Base-by-base conservation (phyloP, 495 filamentous ascomycete species). In the Hypoxylon perforatum region DNA sequence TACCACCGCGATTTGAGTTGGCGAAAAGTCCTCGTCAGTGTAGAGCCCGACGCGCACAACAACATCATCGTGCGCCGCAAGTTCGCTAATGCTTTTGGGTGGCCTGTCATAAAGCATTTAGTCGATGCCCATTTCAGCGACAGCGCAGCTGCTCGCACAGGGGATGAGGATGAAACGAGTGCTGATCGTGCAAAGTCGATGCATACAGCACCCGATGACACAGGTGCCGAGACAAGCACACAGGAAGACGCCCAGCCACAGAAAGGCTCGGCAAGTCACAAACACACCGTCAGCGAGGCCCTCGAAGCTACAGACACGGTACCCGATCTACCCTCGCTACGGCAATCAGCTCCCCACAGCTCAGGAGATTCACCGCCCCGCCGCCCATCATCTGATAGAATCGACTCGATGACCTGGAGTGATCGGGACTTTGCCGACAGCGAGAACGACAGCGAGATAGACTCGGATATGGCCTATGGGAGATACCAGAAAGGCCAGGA, bases 31-130 rank as follows among this genome's bases (percentile, higher is more conserved):
- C 86, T 99, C 9, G 95, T 98, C 18, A 87, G 94, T 42, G 83
- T 99, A 8, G 95, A 99, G 73, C 95, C 95, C 0, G 95, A 99
- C 81, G 95, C 95, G 2, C 95, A 99, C 76, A 99, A 99, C 77
- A 99, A 99, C 74, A 94, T 99, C 58, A 90, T 97, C 60, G 95
- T 99, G 17, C 90, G 95, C 22, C 88, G 95, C 28, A 94, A 91
- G 87, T 98, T 99, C 67, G 90, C 93, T 57, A 99, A 99, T 74
- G 95, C 95, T 0, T 97, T 97, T 71, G 95, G 95, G 3, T 99
- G 95, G 95, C 94, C 94, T 0, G 95, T 99, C 4, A 82, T 97
- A 46, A 91, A 97, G 73, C 95, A 99, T 74, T 78, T 98, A 1
- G 91, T 94, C 44, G 93, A 97, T 71, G 92, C 92, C 0, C 95